Conservation (phyloP, 805 yeast genomes). For the Dipodascopsis uninucleata region DNA sequence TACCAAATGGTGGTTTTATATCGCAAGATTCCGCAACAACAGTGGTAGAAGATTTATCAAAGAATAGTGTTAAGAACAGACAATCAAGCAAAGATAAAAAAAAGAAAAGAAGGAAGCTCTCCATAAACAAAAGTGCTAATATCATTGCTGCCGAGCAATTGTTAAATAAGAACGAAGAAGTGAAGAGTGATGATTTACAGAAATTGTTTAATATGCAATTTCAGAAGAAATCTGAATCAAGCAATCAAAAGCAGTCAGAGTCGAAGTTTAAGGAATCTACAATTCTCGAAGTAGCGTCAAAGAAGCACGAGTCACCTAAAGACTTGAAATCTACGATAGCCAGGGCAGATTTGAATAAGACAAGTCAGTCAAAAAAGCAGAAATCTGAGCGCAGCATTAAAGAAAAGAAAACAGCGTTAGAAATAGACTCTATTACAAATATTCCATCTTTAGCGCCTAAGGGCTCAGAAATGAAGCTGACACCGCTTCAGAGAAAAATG, state of each 20-base stretch:
- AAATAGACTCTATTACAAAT: background rate
- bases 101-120: slow-evolving; percentile 1
- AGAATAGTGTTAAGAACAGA: background rate
- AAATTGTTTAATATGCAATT: slow-evolving; percentile 18
- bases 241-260: slow-evolving; percentile 3
- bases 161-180: slow-evolving; percentile 3
- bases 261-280: background rate
- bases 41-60: slow-evolving; percentile 1
- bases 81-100: slow-evolving; percentile 2
- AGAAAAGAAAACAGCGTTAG: too few species aligned
- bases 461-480: slow-evolving; percentile 44
- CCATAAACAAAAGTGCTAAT: background rate
- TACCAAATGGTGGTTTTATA: background rate
- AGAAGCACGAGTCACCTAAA: too few species aligned
- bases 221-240: background rate
- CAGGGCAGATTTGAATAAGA: background rate
- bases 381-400: background rate
- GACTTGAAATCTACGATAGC: background rate
- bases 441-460: background rate
- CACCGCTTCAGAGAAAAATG: slow-evolving; percentile 93
- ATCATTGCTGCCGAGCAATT: background rate
- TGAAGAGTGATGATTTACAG: slow-evolving; percentile 20
- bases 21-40: background rate
- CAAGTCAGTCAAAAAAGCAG: background rate
- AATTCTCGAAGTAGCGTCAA: too few species aligned